phyloP scores from a whole-genome alignment of 305 asterid genomes.

The Fraxinus albicans region DNA sequence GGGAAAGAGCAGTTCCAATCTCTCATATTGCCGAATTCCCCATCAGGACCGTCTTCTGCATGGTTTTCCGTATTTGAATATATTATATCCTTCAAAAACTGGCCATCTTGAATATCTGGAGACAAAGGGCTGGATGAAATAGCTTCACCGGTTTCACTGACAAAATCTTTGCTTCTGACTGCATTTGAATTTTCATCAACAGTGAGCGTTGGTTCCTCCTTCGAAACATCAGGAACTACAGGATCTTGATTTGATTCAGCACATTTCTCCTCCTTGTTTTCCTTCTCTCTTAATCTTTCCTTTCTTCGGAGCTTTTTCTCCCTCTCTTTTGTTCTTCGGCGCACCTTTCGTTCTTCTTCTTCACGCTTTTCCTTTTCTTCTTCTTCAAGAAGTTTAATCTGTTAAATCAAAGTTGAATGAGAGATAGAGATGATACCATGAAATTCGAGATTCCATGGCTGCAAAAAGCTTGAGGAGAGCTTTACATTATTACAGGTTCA shows the following conservation, averaged over 20 bases:
- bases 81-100: slow-evolving; percentile 43
- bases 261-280: slow-evolving; percentile 60
- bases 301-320: slow-evolving; percentile 90
- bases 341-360: slow-evolving; percentile 79
- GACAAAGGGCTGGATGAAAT: slow-evolving; percentile 49
- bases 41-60: slow-evolving; percentile 52
- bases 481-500: slow-evolving; percentile 21
- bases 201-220: slow-evolving; percentile 39
- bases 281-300: slow-evolving; percentile 86
- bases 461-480: slow-evolving; percentile 4
- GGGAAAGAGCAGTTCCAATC: slow-evolving; percentile 44
- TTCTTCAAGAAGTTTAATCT: slow-evolving; percentile 97
- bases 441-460: slow-evolving; percentile 10
- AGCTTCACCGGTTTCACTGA: slow-evolving; percentile 54
- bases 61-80: slow-evolving; percentile 44
- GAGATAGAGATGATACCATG: slow-evolving; percentile 24
- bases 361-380: slow-evolving; percentile 85
- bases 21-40: slow-evolving; percentile 38
- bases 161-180: slow-evolving; percentile 43
- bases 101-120: slow-evolving; percentile 54
- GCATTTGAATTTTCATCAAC: slow-evolving; percentile 43
- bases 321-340: slow-evolving; percentile 80
- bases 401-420: slow-evolving; percentile 30
- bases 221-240: slow-evolving; percentile 35
- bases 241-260: slow-evolving; percentile 42